Evolutionary conservation across 2,329 filamentous ascomycete genomes (phyloP), one percentile per base, ranked within the genome.

Genomic region (Nigrospora sphaerica): DNA sequence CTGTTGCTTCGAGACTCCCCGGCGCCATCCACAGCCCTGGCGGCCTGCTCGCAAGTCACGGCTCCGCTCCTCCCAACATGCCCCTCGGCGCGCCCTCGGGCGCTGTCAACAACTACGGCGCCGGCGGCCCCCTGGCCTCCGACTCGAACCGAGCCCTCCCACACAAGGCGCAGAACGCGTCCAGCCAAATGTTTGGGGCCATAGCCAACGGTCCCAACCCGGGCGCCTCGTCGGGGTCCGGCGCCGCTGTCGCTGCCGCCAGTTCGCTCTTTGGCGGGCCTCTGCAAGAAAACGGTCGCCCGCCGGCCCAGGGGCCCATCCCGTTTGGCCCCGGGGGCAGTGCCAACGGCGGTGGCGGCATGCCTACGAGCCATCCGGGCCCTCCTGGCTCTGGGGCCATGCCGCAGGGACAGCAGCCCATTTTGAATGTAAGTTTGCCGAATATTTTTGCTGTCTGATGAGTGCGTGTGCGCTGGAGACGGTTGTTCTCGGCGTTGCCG

Each of bases 1-100:
- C 92, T 6, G 90, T 96, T 49, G 92, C 92, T 51, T 82, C 90
- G 61, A 75, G 91, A 67, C 74, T 89, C 52, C 70, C 85, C 47
- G 86, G 83, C 52, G 86, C 88, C 44, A 95, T 96, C 47, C 92
- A 95, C 62, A 95, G 90, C 39, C 92, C 92, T 2, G 92, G 93
- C 54, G 92, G 92, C 10, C 76, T 97, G 33, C 79, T 97, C 35
- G 80, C 85, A 10, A 88, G 83, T 54, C 81, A 89, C 56, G 81
- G 78, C 32, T 77, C 77, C 32, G 70, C 73, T 34, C 72, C 77
- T 28, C 65, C 74, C 13, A 44, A 44, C 34, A 76, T 75, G 41
- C 67, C 75, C 41, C 65, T 78, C 38, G 74, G 76, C 48, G 75
- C 68, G 35, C 71, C 76, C n/a, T 64, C 77, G 2, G 74, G 71